A percentile compares a stretch with the other conserved stretches of the same genome.
phyloP scores from a whole-genome alignment of 805 yeast species.

The Candida taoyuanica region DNA sequence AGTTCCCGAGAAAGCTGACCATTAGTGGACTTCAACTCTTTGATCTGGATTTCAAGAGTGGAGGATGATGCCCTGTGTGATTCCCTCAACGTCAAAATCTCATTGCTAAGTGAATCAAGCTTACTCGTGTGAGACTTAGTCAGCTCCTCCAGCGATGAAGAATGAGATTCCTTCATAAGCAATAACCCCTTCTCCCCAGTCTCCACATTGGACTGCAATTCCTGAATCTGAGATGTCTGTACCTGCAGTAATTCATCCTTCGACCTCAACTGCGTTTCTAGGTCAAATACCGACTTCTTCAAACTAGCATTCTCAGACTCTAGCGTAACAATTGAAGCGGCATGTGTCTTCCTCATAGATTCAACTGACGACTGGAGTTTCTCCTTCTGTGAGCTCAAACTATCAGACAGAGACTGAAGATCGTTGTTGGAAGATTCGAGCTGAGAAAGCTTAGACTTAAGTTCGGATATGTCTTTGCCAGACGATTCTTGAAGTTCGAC shows the following conservation, averaged over 20 bases:
- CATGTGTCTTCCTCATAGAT: not conserved
- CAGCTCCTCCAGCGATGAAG: not conserved
- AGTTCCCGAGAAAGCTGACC: constrained; percentile 4
- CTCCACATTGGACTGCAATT: too few species aligned
- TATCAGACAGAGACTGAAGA: constrained; percentile 7
- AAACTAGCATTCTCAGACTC: constrained; percentile 5
- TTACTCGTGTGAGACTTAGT: constrained; percentile 2
- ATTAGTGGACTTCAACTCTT: not conserved
- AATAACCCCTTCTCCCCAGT: constrained; percentile 1
- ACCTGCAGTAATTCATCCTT: too few species aligned
- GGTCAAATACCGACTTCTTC: constrained; percentile 6
- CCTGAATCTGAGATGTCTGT: too few species aligned
- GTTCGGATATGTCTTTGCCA: constrained; percentile 11
- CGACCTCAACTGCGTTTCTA: not conserved
- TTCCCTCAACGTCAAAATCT: not conserved
- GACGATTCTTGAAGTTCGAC: constrained; percentile 8
- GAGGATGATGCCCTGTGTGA: constrained; percentile 2
- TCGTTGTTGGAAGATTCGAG: constrained; percentile 12
- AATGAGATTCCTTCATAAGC: constrained; percentile 8
- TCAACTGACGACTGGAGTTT: constrained; percentile 1
- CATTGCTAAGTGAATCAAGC: not conserved
- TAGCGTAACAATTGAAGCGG: constrained; percentile 2
- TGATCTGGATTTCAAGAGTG: constrained; percentile 1
- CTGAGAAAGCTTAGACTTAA: constrained; percentile 14
- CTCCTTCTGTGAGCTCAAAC: constrained; percentile 11